These are phyloP conservation scores for Kuraishia floccosa DNA, from an alignment of 805 yeast genomes.

Conservation along the genomic window DNA sequence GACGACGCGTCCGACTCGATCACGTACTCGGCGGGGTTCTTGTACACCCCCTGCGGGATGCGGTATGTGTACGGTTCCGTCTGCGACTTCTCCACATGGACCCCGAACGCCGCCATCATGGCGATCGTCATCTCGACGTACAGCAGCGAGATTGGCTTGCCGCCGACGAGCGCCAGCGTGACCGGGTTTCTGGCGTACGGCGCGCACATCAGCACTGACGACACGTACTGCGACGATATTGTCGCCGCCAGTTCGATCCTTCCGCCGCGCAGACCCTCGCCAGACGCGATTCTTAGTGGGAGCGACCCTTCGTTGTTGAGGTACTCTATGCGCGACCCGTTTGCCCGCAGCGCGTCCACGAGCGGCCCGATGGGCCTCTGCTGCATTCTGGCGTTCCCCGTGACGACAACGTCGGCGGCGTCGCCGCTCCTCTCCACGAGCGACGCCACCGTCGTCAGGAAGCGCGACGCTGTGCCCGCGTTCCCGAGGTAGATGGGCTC, in stretches of 20 bases:
- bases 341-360: slow-evolving; percentile 77
- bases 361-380: slow-evolving; percentile 95
- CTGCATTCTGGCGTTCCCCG: slow-evolving; percentile 96
- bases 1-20: slow-evolving; percentile 96
- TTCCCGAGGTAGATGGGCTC: slow-evolving; percentile 82
- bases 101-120: slow-evolving; percentile 89
- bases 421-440: slow-evolving; percentile 43
- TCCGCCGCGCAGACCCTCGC: slow-evolving; percentile 75
- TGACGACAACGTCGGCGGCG: slow-evolving; percentile 44
- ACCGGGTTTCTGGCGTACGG: slow-evolving; percentile 90
- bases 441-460: slow-evolving; percentile 87
- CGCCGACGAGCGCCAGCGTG: slow-evolving; percentile 82
- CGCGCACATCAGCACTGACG: slow-evolving; percentile 94
- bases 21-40: slow-evolving; percentile 74
- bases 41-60: slow-evolving; percentile 76
- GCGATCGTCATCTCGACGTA: slow-evolving; percentile 96
- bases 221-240: slow-evolving; percentile 93
- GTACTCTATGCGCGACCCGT: slow-evolving; percentile 70
- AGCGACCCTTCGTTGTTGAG: slow-evolving; percentile 70
- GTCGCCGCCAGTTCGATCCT: slow-evolving; percentile 91
- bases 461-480: slow-evolving; percentile 97
- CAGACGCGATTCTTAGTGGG: slow-evolving; percentile 66
- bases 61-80: slow-evolving; percentile 78
- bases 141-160: slow-evolving; percentile 91
- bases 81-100: slow-evolving; percentile 55